Base-by-base conservation (phyloP, 2,329 filamentous ascomycete species). In the Cercospora zeina region DNA sequence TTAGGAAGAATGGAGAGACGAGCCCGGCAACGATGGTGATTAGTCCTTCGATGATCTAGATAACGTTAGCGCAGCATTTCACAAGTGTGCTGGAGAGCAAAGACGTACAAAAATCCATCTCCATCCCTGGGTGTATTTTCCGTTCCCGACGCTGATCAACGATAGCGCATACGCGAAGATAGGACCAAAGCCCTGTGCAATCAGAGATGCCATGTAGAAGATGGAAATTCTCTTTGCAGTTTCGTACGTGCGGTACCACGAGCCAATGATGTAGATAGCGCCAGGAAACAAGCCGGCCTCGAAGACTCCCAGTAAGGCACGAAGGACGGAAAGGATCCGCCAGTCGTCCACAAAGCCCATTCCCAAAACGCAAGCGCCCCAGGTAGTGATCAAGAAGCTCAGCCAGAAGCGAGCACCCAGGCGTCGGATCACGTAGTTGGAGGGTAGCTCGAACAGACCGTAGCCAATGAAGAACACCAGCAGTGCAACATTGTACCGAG, bases 331-430 rank as follows among this genome's bases (percentile, higher is more conserved):
- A 42, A 89, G 72, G 21, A 80, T 72, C 1, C 72, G 66, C 75
- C 81, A 87, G n/a, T 77, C 75, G 19, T 80, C 72, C 54, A 81
- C 79, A 61, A 89, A 89, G 5, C 85, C 87, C 81, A 89, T 87
- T 2, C 85, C 69, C 24, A 88, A 81, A 80, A 87, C 86, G 59
- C 81, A 77, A 1, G 67, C 75, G 13, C 86, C 86, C 86, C 86
- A 88, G 6, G 81, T 67, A 4, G 84, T 60, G 51, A 73, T 73
- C 5, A 75, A 63, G 34, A 71, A 72, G 5, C 67, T 64, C 13
- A 75, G 62, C 73, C 72, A 74, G 19, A 66, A 62, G 13, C 72
- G 62, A 14, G 73, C 71, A 8, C 73, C 73, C 3, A 74, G n/a
- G 5, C 72, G 68, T 16, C 71, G 68, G 19, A 74, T 73, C 33